These are phyloP conservation scores for Adenanthera pavonina DNA, from an alignment of 306 rosid species.

Conservation along the genomic window DNA sequence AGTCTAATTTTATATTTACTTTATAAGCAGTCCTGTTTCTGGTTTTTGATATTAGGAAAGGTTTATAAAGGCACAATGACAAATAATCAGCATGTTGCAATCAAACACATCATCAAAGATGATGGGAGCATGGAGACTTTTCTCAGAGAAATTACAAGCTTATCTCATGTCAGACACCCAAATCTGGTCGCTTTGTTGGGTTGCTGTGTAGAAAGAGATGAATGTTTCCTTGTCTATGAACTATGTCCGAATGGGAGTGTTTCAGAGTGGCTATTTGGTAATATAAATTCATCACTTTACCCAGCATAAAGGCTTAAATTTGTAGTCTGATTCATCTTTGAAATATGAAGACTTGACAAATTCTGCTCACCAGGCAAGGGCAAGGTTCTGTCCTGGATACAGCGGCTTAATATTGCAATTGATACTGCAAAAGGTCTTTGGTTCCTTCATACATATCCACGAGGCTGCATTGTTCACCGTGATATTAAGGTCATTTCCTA, in stretches of 20 bases:
- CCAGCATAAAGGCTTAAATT: neutral
- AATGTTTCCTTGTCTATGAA: conserved; percentile 71
- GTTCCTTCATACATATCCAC: conserved; percentile 64
- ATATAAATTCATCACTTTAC: conserved; percentile 8
- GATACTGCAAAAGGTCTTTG: conserved; percentile 68
- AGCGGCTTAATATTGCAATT: conserved; percentile 66
- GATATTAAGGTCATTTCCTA: conserved; percentile 63
- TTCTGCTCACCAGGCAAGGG: conserved; percentile 54
- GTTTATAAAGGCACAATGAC: conserved; percentile 58
- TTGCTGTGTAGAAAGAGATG: conserved; percentile 53
- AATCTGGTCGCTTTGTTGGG: conserved; percentile 66
- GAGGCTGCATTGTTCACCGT: conserved; percentile 76
- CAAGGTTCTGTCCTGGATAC: conserved; percentile 60
- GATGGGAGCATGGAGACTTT: conserved; percentile 65
- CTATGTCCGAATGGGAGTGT: conserved; percentile 65
- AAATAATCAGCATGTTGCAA: conserved; percentile 58
- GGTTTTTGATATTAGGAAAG: conserved; percentile 50
- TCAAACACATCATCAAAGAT: conserved; percentile 67
- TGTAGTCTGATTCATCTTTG: conserved; percentile 19
- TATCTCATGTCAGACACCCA: conserved; percentile 63
- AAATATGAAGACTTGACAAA: conserved; percentile 30
- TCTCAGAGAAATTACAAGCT: conserved; percentile 59
- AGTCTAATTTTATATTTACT: neutral
- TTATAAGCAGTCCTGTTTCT: neutral
- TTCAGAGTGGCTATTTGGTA: conserved; percentile 77